Conservation (phyloP, 805 yeast species). For the Grigorovia humatica region DNA sequence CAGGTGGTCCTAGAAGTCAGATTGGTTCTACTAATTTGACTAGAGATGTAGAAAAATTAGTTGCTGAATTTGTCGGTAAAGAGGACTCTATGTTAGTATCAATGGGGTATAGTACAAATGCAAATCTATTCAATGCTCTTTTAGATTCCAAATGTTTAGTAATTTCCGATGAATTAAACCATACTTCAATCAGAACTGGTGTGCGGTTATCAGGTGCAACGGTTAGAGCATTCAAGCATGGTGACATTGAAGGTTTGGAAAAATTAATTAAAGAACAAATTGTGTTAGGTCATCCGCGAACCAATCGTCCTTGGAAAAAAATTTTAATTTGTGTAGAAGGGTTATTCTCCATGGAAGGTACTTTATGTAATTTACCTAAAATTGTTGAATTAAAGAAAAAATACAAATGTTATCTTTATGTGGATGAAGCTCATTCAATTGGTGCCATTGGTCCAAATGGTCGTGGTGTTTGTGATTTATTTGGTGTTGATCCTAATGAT, state of each 20-base stretch:
- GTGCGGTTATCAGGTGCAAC: conserved; percentile 87
- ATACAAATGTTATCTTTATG: conserved; percentile 80
- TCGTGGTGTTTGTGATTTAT: conserved; percentile 91
- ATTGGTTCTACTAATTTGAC: conserved; percentile 75
- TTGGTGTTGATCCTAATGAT: conserved; percentile 61
- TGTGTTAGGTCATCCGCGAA: conserved; percentile 88
- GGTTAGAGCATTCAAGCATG: conserved; percentile 85
- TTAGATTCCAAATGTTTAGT: conserved; percentile 84
- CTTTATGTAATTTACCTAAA: conserved; percentile 70
- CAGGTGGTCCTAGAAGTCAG: conserved; percentile 65
- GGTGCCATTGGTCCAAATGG: conserved; percentile 98
- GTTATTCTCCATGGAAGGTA: conserved; percentile 87
- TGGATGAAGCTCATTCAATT: conserved; percentile 97
- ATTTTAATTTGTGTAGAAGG: conserved; percentile 85
- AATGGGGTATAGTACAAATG: conserved; percentile 96
- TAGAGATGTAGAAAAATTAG: conserved; percentile 55
- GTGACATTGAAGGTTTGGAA: conserved; percentile 76
- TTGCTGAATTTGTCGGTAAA: conserved; percentile 83
- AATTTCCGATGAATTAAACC: conserved; percentile 89
- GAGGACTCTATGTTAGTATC: conserved; percentile 79
- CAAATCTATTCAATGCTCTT: conserved; percentile 70
- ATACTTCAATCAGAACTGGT: conserved; percentile 92
- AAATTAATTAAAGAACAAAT: conserved; percentile 70
- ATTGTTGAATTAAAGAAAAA: conserved; percentile 64
- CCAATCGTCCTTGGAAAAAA: conserved; percentile 94